These are phyloP conservation scores for Acer saccharum DNA, from an alignment of 345 rosid species.

Conservation along the genomic window DNA sequence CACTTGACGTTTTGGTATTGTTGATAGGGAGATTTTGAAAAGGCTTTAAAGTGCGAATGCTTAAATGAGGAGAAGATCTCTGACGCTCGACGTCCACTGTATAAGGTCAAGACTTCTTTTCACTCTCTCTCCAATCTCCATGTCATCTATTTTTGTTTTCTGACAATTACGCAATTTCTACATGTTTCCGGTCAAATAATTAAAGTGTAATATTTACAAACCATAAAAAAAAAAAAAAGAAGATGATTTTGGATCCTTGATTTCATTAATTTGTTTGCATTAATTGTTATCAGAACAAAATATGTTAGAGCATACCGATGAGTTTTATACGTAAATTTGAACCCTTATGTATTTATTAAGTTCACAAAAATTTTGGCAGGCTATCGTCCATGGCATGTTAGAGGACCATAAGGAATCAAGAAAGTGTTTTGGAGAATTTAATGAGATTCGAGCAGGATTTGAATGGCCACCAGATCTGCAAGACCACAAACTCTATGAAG, in stretches of 20 bases:
- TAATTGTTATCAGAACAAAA: no score
- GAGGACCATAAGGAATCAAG: conserved; percentile 14
- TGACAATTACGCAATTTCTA: no score
- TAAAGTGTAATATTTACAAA: no score
- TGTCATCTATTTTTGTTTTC: no score
- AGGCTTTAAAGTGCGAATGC: conserved; percentile 47
- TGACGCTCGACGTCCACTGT: conserved; percentile 57
- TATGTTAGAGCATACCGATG: no score
- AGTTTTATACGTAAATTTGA: background rate
- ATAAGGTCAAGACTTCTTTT: conserved; percentile 38
- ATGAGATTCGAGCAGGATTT: conserved; percentile 26
- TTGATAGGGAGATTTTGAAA: conserved; percentile 43
- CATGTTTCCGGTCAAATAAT: no score
- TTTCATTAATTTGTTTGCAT: no score
- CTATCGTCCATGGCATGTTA: conserved; percentile 36
- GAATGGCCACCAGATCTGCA: conserved; percentile 32
- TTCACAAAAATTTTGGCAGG: conserved; percentile 22
- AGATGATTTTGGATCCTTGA: no score
- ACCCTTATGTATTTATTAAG: background rate
- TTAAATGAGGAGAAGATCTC: conserved; percentile 36
- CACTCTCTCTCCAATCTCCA: no score
- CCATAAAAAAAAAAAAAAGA: no score
- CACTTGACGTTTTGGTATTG: background rate
- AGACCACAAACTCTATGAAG: conserved; percentile 24
- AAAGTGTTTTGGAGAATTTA: conserved; percentile 37